Evolutionary conservation across 192 early-diverging fungal species (phyloP), one percentile per base, ranked within the genome.

Genomic region (Podila epicladia): DNA sequence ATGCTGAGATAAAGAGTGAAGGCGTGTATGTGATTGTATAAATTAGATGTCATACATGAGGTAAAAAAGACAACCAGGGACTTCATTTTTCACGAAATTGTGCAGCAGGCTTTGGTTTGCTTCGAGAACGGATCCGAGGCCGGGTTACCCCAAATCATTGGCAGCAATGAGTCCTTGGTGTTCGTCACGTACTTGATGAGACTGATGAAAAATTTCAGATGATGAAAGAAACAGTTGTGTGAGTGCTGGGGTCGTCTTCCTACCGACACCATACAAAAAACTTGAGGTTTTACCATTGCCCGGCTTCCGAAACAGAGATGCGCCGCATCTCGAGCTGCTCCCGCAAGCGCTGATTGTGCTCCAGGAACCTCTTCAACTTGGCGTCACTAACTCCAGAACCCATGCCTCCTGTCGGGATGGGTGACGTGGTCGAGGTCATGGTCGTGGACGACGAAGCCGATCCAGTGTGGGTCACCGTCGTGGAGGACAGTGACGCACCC

Each of bases 321-420:
- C 93, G 90, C 24, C 85, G 88, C 73, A 95, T 87, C 61, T 95
- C 94, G 45, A 95, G 90, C 78, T 92, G 92, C 67, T 95, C 93
- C 73, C 87, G 86, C 62, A 95, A 71, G n/a, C 91, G 87, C 67
- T 88, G 87, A 83, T 91, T 94, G 73, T 91, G 85, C 82, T 95
- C 94, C 78, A 87, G 69, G 62, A 95, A 88, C 75, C 92, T 89
- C 65, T 88, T 80, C 49, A 94, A 85, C 65, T 93, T 94, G 69
- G 89, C 76, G 58, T 95, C 93, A n/a, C 84, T 83, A 60, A 86
- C 83, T 9, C 69, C 69, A 0, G 75, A 61, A 12, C 57, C 13
- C 20, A 53, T 37, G 35, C 35, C 22, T 26, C 22, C 55, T 33
- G 17, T 19, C 13, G 6, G 38, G 35, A 19, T 19, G 35, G 11